Base-by-base conservation (phyloP, 2,329 filamentous ascomycete genomes). In the Phymatotrichopsis omnivora region DNA sequence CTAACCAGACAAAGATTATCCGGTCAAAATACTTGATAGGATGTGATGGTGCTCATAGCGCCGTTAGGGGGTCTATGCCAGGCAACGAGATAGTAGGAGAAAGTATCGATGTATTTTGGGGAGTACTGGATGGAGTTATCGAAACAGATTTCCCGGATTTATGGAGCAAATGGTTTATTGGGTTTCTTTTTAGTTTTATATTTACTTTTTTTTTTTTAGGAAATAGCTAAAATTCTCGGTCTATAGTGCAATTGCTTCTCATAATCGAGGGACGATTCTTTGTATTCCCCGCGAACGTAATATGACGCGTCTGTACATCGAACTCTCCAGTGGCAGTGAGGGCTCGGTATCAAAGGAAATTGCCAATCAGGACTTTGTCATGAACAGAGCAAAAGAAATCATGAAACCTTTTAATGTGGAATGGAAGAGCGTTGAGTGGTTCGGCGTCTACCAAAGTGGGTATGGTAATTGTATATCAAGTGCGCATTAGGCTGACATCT, bases 101-200 rank as follows among this genome's bases (percentile, higher is more conserved):
- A 14, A 67, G 65, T 7, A 67, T 62, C 25, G 71, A 77, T 52
- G 72, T 75, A 3, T 74, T 77, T 16, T 85, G 80, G 80, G 80
- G 79, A 44, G 80, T 85, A 2, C 64, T 85, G 3, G 80, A 85
- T 60, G 80, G 79, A 55, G 74, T 76, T 59, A 64, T 84, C 7
- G 74, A 80, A 32, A 84, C 80, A 6, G 71, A 83, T 59, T 84
- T 85, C 55, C 80, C 80, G 1, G 80, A 84, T 57, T 73, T 84
- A 37, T 84, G 79, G 78, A 80, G 75, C 61, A 84, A 84, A 64
- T 78, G 78, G 0, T 71, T 81, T 0, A 70, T 83, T n/a, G n/a
- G n/a, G n/a, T n/a, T n/a, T n/a, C n/a, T n/a, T n/a, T n/a, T n/a
- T n/a, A n/a, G n/a, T n/a, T n/a, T 6, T 14, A 7, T 34, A 7